Evolutionary conservation across 2,329 filamentous ascomycete genomes (phyloP).

Genomic region (Neurospora sp.): DNA sequence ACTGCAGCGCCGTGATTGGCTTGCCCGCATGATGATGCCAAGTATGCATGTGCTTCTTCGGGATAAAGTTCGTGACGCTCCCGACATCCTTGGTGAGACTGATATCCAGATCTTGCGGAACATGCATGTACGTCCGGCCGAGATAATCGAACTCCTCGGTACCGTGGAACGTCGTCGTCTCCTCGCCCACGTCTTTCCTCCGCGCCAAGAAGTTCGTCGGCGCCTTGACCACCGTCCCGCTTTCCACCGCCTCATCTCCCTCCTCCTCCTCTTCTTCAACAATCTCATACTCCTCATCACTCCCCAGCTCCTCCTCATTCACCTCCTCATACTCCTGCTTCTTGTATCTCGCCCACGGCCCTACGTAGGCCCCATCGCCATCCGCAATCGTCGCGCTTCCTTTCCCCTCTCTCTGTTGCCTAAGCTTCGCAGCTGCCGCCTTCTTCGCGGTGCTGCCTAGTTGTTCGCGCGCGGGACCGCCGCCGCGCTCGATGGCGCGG

Average conservation of each 20-base stretch:
- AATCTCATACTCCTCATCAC: conserved; percentile 69
- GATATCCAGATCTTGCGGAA: conserved; percentile 82
- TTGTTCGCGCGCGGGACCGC: conserved; percentile 45
- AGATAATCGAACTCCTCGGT: conserved; percentile 81
- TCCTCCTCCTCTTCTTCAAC: conserved; percentile 66
- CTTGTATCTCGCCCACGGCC: conserved; percentile 85
- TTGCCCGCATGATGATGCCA: conserved; percentile 78
- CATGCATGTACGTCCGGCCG: conserved; percentile 94
- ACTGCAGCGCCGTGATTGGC: conserved; percentile 77
- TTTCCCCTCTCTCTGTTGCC: conserved; percentile 72
- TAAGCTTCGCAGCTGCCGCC: conserved; percentile 57
- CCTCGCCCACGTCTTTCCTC: conserved; percentile 54
- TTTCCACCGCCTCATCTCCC: conserved; percentile 58
- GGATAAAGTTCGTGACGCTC: conserved; percentile 80
- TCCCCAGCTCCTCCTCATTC: conserved; percentile 61
- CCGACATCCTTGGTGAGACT: conserved; percentile 74
- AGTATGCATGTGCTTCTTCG: conserved; percentile 85
- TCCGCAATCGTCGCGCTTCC: conserved; percentile 78
- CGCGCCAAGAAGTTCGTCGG: conserved; percentile 43
- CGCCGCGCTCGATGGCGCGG: conserved; percentile 66
- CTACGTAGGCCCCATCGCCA: conserved; percentile 79
- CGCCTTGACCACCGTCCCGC: conserved; percentile 50
- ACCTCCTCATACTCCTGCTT: conserved; percentile 65
- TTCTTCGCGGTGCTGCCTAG: conserved; percentile 52
- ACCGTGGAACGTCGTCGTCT: conserved; percentile 84